A percentile compares a stretch with the other conserved stretches of the same genome.
phyloP scores from a whole-genome alignment of 257 asterid genomes.

The Asclepias syriaca region DNA sequence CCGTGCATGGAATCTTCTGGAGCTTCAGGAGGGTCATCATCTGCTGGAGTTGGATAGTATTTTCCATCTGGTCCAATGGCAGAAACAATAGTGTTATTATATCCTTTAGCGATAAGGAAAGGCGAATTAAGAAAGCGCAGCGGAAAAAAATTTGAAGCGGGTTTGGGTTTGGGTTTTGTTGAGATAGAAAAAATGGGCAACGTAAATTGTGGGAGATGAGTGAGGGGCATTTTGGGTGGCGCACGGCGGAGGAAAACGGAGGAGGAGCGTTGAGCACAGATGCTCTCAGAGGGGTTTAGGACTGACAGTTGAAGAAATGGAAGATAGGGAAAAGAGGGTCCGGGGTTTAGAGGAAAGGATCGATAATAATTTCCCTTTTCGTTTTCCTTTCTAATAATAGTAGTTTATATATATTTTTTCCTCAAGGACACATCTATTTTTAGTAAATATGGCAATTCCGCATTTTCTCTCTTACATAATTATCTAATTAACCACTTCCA shows the following conservation, averaged over 20 bases:
- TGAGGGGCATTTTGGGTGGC: slow-evolving; percentile 30
- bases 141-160: slow-evolving; percentile 21
- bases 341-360: no score
- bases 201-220: slow-evolving; percentile 34
- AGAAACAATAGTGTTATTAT: slow-evolving; percentile 26
- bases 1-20: slow-evolving; percentile 98
- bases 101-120: slow-evolving; percentile 28
- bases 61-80: slow-evolving; percentile 82
- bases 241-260: slow-evolving; percentile 17
- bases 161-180: slow-evolving; percentile 27
- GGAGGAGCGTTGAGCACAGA: neutral
- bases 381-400: no score
- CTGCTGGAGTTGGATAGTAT: slow-evolving; percentile 71
- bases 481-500: no score
- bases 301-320: neutral
- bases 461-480: no score
- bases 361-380: no score
- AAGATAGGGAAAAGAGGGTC: no score
- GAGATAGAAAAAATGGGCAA: slow-evolving; percentile 32
- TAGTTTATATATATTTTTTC: no score
- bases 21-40: slow-evolving; percentile 95
- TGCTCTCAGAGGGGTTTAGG: neutral
- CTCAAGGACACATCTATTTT: no score
- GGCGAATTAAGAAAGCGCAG: slow-evolving; percentile 29
- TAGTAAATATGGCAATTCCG: no score